Percentiles rank a stretch among this genome's conserved stretches.
phyloP scores from a whole-genome alignment of 768 basidiomycete genomes.

The Cystofilobasidium bisporidii region DNA sequence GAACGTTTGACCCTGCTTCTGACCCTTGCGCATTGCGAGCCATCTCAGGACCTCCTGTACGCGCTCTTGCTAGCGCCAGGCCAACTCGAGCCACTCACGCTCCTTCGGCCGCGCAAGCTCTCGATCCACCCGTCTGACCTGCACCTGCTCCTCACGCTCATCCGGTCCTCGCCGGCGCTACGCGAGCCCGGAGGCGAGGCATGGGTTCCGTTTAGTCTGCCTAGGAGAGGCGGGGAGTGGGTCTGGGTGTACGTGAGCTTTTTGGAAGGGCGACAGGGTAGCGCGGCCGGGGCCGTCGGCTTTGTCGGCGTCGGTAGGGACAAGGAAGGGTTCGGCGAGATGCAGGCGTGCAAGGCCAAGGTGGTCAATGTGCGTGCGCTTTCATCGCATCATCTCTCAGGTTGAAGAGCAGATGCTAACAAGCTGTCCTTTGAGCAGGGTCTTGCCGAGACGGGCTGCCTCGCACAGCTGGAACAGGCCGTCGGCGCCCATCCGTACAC shows the following conservation, averaged over 20 bases:
- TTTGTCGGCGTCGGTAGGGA: constrained; percentile 72
- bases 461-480: constrained; percentile 18
- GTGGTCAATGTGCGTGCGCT: constrained; percentile 50
- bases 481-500: constrained; percentile 45
- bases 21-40: no score
- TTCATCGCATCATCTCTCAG: no score
- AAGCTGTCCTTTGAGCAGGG: no score
- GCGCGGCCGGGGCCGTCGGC: constrained; percentile 43
- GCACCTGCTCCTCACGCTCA: constrained; percentile 83
- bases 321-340: constrained; percentile 68
- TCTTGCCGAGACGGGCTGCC: not conserved
- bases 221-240: constrained; percentile 78
- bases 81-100: constrained; percentile 54
- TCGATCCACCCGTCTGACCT: constrained; percentile 90
- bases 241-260: constrained; percentile 67
- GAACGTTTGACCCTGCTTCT: not conserved
- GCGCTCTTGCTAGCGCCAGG: constrained; percentile 71
- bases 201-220: constrained; percentile 92
- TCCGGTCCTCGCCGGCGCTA: constrained; percentile 70
- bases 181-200: constrained; percentile 54
- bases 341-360: constrained; percentile 63
- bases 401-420: no score
- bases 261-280: constrained; percentile 34
- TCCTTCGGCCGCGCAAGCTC: constrained; percentile 82
- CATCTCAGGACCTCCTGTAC: constrained; percentile 77